Conservation (phyloP, 129 eudicot species). For the Lactuca saligna region DNA sequence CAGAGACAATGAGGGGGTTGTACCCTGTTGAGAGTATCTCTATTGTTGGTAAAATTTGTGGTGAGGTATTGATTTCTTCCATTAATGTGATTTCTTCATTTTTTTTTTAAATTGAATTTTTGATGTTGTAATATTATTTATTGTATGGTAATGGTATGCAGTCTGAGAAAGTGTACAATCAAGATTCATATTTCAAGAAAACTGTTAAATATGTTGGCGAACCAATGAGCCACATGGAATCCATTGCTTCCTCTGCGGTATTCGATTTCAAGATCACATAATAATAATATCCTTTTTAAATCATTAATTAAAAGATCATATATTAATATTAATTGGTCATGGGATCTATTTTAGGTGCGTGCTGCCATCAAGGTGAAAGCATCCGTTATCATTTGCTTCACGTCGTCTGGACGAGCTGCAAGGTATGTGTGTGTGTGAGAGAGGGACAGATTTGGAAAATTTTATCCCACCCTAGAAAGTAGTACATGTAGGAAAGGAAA, state of each 20-base stretch:
- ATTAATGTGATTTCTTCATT: background rate
- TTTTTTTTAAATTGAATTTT: background rate
- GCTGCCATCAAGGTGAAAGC: slow-evolving; percentile 93
- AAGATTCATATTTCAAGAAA: slow-evolving; percentile 79
- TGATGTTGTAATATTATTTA: background rate
- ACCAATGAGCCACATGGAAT: slow-evolving; percentile 86
- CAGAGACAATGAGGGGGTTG: slow-evolving; percentile 75
- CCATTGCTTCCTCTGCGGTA: slow-evolving; percentile 95
- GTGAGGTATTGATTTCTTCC: slow-evolving; percentile 54
- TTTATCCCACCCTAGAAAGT: too few species aligned
- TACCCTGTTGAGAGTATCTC: slow-evolving; percentile 81
- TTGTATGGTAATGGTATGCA: slow-evolving; percentile 29
- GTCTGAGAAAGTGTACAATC: slow-evolving; percentile 92
- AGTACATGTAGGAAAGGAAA: too few species aligned
- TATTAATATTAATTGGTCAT: background rate
- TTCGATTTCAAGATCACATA: background rate
- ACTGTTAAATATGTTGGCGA: slow-evolving; percentile 76
- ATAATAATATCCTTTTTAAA: background rate
- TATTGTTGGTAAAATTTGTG: slow-evolving; percentile 81
- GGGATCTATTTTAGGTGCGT: slow-evolving; percentile 50
- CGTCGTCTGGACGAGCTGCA: slow-evolving; percentile 94
- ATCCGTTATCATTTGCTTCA: slow-evolving; percentile 87
- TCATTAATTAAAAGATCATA: background rate
- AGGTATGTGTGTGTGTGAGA: slow-evolving; percentile 36
- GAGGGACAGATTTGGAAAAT: too few species aligned